Evolutionary conservation across 73 alveolate genomes (phyloP), one percentile per base, ranked within the genome.

Genomic region (Paramecium sexaurelia): DNA sequence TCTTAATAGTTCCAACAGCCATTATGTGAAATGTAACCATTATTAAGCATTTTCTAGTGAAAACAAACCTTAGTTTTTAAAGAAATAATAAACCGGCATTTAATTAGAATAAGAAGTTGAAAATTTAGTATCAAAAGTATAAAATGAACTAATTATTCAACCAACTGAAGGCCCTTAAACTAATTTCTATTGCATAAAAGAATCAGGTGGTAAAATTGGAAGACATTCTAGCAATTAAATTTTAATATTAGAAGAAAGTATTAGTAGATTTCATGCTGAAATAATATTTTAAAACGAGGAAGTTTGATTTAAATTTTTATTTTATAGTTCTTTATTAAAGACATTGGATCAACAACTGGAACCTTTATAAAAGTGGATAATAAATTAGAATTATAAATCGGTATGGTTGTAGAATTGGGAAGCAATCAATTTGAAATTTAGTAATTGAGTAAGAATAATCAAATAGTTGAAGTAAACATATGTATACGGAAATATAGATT

Each of bases 351-450:
- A 55, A 94, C 98, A 8, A 96, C 98, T 15, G 98, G 98, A 4
- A 83, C 97, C 8, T 96, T 96, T 75, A 78, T 96, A 9, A 96
- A 94, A 95, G 95, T 96, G 35, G 90, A 96, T 27, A 39, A 84
- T 15, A 95, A 95, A 84, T 94, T 92, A 17, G 92, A 89, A 11
- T 78, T 96, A 9, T 57, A 73, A 67, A 61, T 66, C 35, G 95
- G 95, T 2, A 96, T 96, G 98, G 88, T 96, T 94, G 92, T 96
- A 57, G 93, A 96, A 35, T 92, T 96, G 95, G 98, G 98, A 7
- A 67, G 95, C 33, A 85, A 93, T 61, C 94, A 96, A 84, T 96
- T 92, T 73, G 96, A 96, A 57, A 96, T 96, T 37, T 73, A 55
- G 15, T 45, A 33, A 22, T 43, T 88, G 32, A 29, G 45, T 41